Evolutionary conservation across 2,329 filamentous ascomycete species (phyloP).

Genomic region (Xylariaceae sp.): DNA sequence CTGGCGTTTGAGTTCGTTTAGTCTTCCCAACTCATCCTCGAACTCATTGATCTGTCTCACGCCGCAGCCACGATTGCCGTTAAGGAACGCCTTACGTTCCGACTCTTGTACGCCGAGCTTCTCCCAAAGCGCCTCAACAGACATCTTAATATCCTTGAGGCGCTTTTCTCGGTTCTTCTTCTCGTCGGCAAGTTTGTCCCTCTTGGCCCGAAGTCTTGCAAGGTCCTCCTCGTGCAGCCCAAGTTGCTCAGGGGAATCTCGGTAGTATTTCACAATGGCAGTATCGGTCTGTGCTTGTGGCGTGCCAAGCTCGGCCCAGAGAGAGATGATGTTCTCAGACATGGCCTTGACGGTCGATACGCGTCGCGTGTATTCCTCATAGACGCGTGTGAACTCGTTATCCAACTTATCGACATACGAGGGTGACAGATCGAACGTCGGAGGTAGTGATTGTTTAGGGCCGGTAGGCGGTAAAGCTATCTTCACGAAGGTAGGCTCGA

Average conservation of each 20-base stretch:
- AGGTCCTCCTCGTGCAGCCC: conserved; percentile 88
- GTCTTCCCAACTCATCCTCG: conserved; percentile 78
- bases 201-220: conserved; percentile 63
- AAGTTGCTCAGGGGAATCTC: conserved; percentile 87
- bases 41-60: conserved; percentile 92
- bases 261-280: conserved; percentile 82
- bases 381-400: conserved; percentile 86
- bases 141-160: conserved; percentile 68
- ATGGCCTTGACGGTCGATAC: conserved; percentile 69
- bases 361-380: conserved; percentile 90
- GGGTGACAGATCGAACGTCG: conserved; percentile 88
- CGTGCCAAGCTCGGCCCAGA: conserved; percentile 94
- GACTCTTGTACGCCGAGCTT: conserved; percentile 77
- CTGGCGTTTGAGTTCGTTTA: conserved; percentile 91
- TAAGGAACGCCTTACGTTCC: conserved; percentile 81
- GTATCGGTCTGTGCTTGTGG: conserved; percentile 89
- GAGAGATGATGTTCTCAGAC: conserved; percentile 81
- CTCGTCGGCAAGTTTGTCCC: conserved; percentile 82
- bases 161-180: conserved; percentile 78
- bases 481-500: conserved; percentile 83
- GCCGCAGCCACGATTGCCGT: conserved; percentile 84
- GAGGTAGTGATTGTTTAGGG: conserved; percentile 69
- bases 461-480: conserved; percentile 80
- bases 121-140: conserved; percentile 86
- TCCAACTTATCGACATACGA: conserved; percentile 84